A percentile compares a stretch with the other conserved stretches of the same genome.
These are phyloP conservation scores for Xylogone sp. DNA, from an alignment of 2,329 filamentous ascomycete genomes.

Conservation along the genomic window DNA sequence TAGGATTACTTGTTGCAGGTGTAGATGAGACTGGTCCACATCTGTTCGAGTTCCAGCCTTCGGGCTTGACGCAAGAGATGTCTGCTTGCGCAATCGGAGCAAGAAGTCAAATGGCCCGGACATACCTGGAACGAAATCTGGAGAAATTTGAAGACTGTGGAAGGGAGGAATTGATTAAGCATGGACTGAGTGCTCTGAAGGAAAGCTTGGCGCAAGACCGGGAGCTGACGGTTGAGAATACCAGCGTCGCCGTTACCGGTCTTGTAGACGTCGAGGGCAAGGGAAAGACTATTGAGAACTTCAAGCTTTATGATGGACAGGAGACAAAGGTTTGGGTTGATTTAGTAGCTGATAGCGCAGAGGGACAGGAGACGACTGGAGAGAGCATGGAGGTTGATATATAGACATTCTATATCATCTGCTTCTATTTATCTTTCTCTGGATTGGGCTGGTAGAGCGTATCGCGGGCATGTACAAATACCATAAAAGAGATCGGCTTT, in stretches of 20 bases:
- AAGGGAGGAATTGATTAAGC: constrained; percentile 83
- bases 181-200: constrained; percentile 87
- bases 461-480: neutral
- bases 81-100: constrained; percentile 93
- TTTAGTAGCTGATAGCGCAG: constrained; percentile 55
- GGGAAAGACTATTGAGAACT: constrained; percentile 64
- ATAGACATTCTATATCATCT: constrained; percentile 9
- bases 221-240: constrained; percentile 96
- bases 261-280: constrained; percentile 42
- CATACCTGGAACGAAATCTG: constrained; percentile 90
- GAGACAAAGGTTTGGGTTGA: constrained; percentile 86
- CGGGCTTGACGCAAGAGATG: constrained; percentile 96
- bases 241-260: constrained; percentile 83
- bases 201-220: constrained; percentile 96
- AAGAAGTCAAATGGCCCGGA: constrained; percentile 93
- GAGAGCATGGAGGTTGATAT: constrained; percentile 45
- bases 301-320: constrained; percentile 87
- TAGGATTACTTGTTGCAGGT: constrained; percentile 86
- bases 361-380: constrained; percentile 40
- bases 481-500: neutral
- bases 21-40: constrained; percentile 93
- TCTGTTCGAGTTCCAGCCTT: constrained; percentile 97
- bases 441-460: neutral
- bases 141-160: constrained; percentile 74
- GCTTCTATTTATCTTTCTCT: neutral